Conservation (phyloP, 345 rosid species). For the Boechera stricta region DNA sequence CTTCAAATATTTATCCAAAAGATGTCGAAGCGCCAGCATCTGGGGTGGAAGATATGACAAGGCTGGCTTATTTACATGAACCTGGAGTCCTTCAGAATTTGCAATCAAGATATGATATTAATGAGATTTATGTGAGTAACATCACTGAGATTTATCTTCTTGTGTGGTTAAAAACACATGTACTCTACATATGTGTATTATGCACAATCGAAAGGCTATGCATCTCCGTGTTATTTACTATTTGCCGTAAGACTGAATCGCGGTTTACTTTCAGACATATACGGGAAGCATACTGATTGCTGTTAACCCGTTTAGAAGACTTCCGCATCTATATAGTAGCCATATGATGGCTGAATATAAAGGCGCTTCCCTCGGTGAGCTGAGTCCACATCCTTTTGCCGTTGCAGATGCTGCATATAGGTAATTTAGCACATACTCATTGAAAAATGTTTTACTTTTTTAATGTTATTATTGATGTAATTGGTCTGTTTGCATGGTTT, state of each 20-base stretch:
- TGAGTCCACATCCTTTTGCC: constrained; percentile 99
- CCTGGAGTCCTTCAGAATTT: constrained; percentile 97
- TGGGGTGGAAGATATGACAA: constrained; percentile 99
- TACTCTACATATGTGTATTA: constrained; percentile 15
- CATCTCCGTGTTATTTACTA: neutral
- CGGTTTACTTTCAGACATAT: constrained; percentile 69
- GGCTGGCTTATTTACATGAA: constrained; percentile 96
- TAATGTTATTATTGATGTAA: neutral
- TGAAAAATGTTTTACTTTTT: neutral
- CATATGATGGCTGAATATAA: constrained; percentile 98
- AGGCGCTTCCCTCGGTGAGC: constrained; percentile 95
- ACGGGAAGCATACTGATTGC: constrained; percentile 96
- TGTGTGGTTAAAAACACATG: neutral
- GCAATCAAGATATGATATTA: constrained; percentile 95
- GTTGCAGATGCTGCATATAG: constrained; percentile 99
- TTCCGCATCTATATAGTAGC: constrained; percentile 91
- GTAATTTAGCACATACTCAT: constrained; percentile 45
- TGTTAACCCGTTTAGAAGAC: constrained; percentile 92
- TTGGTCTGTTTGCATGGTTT: constrained; percentile 24
- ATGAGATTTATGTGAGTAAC: constrained; percentile 88
- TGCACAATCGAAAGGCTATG: neutral
- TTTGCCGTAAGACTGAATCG: constrained; percentile 7
- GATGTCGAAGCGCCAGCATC: constrained; percentile 89
- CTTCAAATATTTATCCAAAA: constrained; percentile 76
- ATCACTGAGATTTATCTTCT: constrained; percentile 56